Conservation (phyloP, 2,329 filamentous ascomycete genomes). For the Alternaria rosae region DNA sequence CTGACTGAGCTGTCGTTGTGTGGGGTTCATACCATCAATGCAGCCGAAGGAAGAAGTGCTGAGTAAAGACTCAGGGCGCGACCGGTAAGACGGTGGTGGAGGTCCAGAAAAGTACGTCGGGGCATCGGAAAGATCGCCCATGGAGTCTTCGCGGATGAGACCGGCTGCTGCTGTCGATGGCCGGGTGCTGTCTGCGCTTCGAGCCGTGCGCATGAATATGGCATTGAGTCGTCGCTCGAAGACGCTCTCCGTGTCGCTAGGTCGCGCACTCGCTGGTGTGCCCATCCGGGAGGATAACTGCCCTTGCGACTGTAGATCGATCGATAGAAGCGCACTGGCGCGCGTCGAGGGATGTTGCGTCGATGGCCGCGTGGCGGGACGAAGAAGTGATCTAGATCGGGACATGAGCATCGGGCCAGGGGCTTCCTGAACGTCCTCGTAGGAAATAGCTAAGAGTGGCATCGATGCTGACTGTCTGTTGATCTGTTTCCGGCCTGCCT, state of each 20-base stretch:
- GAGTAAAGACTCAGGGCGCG: conserved; percentile 38
- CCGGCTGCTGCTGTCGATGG: conserved; percentile 24
- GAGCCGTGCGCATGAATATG: conserved; percentile 15
- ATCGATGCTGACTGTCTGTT: conserved; percentile 37
- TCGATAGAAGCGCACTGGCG: conserved; percentile 2
- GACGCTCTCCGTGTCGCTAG: conserved; percentile 19
- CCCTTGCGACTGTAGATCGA: conserved; percentile 6
- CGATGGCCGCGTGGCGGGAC: conserved; percentile 8
- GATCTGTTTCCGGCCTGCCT: conserved; percentile 17
- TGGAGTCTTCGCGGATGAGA: conserved; percentile 35
- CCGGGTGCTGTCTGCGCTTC: conserved; percentile 18
- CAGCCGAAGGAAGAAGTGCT: conserved; percentile 48
- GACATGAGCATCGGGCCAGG: conserved; percentile 11
- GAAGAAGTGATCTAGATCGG: conserved; percentile 18
- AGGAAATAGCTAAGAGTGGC: conserved; percentile 29
- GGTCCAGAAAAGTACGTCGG: conserved; percentile 44
- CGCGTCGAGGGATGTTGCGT: conserved; percentile 10
- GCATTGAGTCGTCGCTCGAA: conserved; percentile 28
- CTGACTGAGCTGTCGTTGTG: conserved; percentile 37
- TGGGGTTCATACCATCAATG: conserved; percentile 42
- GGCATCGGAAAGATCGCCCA: conserved; percentile 43
- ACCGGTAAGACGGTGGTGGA: conserved; percentile 46
- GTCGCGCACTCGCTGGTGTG: conserved; percentile 19
- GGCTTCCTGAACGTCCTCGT: conserved; percentile 18
- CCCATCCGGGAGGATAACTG: conserved; percentile 9